Evolutionary conservation across 2,329 filamentous ascomycete genomes (phyloP), one percentile per base, ranked within the genome.

Genomic region (Verticillium longisporum): DNA sequence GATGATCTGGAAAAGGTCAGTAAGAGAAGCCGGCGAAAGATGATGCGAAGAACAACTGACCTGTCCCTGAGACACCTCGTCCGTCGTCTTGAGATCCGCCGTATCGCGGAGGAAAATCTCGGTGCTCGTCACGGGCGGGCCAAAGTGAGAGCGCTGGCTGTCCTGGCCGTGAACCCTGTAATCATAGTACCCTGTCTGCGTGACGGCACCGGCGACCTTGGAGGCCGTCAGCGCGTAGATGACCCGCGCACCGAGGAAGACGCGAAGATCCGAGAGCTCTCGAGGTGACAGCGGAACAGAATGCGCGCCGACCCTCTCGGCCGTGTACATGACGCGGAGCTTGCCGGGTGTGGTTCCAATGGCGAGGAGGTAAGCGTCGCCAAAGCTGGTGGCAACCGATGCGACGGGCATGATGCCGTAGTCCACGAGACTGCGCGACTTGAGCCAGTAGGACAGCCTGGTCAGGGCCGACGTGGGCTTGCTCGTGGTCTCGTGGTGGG

Each of bases 181-280:
- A 72, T 98, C 94, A 70, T 91, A 96, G 45, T 93, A 82, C 63
- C 91, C 88, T 7, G 91, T 96, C 76, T 98, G 94, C 1, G 89
- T 80, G n/a, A 96, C 85, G 1, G 93, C 89, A 45, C 95, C 95
- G 2, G 93, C 94, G n/a, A 98, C 90, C 63, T 86, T 85, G 31
- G 91, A 80, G 1, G 90, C 87, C 18, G 92, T 90, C 60, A 99
- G 80, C 3, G 92, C 93, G 73, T 98, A 97, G 58, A 96, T 81
- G 61, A 97, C 81, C 58, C 92, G 86, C 1, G 92, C 88, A 33
- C 89, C 85, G 1, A 90, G 91, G 73, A 92, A 91, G 59, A 96
- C 83, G 55, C 93, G 87, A 61, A 98, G 76, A 69, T 97, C 91
- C 0, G 90, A 91, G 50, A 98, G 80, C 58, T 88, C 84, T 26